Evolutionary conservation across 345 rosid species (phyloP), one percentile per base, ranked within the genome.

Genomic region (Kandelia obovata): DNA sequence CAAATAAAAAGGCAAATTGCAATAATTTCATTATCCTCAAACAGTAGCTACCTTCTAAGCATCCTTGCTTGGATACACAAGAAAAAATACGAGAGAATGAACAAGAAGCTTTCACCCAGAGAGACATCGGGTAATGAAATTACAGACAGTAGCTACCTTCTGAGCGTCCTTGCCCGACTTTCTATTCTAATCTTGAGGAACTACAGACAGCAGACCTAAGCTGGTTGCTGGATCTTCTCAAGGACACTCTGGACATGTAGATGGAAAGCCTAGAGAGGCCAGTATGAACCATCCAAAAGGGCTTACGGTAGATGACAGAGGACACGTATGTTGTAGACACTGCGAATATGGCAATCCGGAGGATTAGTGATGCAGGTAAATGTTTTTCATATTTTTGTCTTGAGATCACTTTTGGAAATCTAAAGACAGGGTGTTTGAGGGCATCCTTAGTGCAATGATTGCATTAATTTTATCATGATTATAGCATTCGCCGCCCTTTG

Each of bases 241-340:
- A 31, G 97, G 99, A 72, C 76, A 84, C 75, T 62, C 88, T 30
- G 97, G 99, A 58, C 92, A 91, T 79, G 87, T 95, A 5, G 99
- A 95, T 73, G 97, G 97, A 62, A 92, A 77, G 80, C 79, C 47
- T 0, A 83, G 96, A 61, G 97, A 92, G 27, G 96, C 96, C 21
- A 92, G 78, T 80, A 78, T 95, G 89, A 89, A 88, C 78, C 92
- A 86, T 70, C 99, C 99, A 1, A 92, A 89, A 77, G 97, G 96
- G 59, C 76, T 92, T 37, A 84, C 97, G 0, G 89, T 88, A 15
- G 99, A 95, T 79, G 93, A 92, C 73, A 83, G 84, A 78, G 96
- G 97, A 95, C 72, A 85, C 89, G 59, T 95, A 95, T 73, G 74
- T 95, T 58, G 96, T 96, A 66, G 99, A 92, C 73, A 82, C 92